Conservation (phyloP, 768 basidiomycete genomes). For the Podaxis sp. region DNA sequence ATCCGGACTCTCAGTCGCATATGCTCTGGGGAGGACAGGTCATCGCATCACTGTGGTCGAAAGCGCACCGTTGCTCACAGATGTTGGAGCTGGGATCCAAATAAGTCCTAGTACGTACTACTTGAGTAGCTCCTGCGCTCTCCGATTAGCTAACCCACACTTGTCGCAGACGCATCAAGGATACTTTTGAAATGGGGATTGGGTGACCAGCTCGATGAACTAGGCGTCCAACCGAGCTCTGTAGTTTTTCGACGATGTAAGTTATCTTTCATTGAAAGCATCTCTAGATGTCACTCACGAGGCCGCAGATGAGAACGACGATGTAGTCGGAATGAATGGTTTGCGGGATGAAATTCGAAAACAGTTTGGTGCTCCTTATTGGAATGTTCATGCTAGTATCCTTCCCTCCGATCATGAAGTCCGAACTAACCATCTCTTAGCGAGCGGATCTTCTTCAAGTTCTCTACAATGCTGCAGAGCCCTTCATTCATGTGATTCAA, state of each 20-base stretch:
- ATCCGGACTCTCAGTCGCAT: constrained; percentile 47
- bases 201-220: constrained; percentile 33
- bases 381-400: constrained; percentile 32
- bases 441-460: constrained; percentile 48
- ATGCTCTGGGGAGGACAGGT: constrained; percentile 42
- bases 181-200: constrained; percentile 53
- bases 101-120: constrained; percentile 25
- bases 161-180: constrained; percentile 31
- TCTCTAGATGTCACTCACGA: not conserved
- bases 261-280: constrained; percentile 16
- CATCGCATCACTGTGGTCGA: constrained; percentile 51
- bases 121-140: not conserved
- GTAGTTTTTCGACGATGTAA: constrained; percentile 40
- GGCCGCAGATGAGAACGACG: constrained; percentile 27
- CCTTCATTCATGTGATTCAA: constrained; percentile 34
- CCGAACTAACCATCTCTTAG: constrained; percentile 26
- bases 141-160: not conserved
- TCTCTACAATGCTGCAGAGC: constrained; percentile 32
- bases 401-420: not conserved
- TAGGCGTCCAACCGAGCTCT: constrained; percentile 36
- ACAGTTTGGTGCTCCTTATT: constrained; percentile 32
- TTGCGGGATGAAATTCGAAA: constrained; percentile 26
- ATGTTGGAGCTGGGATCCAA: constrained; percentile 55
- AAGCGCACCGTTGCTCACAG: constrained; percentile 32
- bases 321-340: constrained; percentile 26